These are phyloP conservation scores for Capsicum baccatum DNA, from an alignment of 257 asterid genomes.

Conservation along the genomic window DNA sequence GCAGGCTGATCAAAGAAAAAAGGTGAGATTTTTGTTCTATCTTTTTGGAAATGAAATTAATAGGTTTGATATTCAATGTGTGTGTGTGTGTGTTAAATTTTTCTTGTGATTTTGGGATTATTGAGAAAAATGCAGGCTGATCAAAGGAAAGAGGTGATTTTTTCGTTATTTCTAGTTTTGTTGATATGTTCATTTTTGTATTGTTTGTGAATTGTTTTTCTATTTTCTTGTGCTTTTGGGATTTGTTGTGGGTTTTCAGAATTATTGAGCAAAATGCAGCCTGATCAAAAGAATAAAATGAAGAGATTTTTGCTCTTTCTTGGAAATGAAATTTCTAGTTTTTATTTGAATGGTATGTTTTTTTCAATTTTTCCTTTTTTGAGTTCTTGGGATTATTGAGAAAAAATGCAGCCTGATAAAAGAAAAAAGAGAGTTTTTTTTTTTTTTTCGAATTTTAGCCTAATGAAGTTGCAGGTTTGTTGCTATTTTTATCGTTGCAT, in stretches of 20 bases:
- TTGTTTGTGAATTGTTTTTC: too few species aligned
- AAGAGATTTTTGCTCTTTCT: slow-evolving; percentile 46
- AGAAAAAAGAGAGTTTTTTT: too few species aligned
- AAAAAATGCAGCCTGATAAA: too few species aligned
- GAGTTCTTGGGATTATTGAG: too few species aligned
- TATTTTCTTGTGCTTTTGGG: background rate
- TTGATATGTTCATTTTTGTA: too few species aligned
- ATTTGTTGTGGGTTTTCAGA: background rate
- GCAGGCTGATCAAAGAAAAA: slow-evolving; percentile 89
- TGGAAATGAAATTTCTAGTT: too few species aligned
- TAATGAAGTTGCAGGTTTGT: background rate
- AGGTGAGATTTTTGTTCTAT: slow-evolving; percentile 53
- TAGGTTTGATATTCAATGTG: too few species aligned
- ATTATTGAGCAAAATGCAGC: slow-evolving; percentile 58
- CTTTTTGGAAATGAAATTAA: too few species aligned
- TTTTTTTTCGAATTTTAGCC: background rate
- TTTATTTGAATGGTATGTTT: too few species aligned
- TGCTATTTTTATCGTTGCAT: background rate
- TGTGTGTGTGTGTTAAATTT: too few species aligned
- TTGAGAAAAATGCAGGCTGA: slow-evolving; percentile 65
- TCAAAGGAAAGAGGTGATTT: slow-evolving; percentile 79
- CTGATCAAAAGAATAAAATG: slow-evolving; percentile 73
- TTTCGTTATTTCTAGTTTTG: background rate
- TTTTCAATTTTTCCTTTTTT: too few species aligned
- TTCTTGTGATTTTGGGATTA: background rate